These are phyloP conservation scores for Oenanthe javanica DNA, from an alignment of 140 eudicot species.

Conservation along the genomic window DNA sequence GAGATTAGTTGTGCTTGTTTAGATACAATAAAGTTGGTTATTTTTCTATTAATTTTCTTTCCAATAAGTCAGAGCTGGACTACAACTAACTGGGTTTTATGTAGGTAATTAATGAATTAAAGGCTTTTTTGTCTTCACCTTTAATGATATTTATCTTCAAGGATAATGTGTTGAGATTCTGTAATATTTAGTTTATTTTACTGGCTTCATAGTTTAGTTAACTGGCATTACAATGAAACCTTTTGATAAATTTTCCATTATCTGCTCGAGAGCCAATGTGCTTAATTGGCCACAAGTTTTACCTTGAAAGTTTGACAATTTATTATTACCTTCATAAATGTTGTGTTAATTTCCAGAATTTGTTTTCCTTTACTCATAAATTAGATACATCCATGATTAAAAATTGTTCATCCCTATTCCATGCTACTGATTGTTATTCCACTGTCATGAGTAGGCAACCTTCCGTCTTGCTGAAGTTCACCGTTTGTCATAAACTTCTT, in stretches of 20 bases:
- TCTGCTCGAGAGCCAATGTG: background rate
- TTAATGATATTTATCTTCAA: background rate
- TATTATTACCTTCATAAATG: background rate
- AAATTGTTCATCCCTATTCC: background rate
- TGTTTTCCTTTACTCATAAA: background rate
- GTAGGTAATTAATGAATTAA: background rate
- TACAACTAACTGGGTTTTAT: background rate
- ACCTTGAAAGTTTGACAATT: background rate
- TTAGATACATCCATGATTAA: background rate
- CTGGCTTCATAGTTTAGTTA: background rate
- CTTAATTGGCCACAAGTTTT: background rate
- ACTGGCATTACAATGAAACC: background rate
- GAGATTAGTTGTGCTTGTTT: background rate
- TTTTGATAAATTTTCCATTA: background rate
- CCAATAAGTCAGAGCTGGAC: background rate
- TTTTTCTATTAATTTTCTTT: background rate
- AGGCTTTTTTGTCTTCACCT: background rate
- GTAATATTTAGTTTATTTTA: background rate
- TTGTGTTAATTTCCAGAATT: background rate
- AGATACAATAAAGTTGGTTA: background rate
- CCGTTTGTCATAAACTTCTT: background rate
- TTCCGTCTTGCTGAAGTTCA: background rate
- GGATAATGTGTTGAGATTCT: background rate
- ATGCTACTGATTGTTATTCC: background rate
- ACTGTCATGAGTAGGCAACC: background rate